Evolutionary conservation across 495 filamentous ascomycete species (phyloP).

Genomic region (Talaromyces stipitatus): DNA sequence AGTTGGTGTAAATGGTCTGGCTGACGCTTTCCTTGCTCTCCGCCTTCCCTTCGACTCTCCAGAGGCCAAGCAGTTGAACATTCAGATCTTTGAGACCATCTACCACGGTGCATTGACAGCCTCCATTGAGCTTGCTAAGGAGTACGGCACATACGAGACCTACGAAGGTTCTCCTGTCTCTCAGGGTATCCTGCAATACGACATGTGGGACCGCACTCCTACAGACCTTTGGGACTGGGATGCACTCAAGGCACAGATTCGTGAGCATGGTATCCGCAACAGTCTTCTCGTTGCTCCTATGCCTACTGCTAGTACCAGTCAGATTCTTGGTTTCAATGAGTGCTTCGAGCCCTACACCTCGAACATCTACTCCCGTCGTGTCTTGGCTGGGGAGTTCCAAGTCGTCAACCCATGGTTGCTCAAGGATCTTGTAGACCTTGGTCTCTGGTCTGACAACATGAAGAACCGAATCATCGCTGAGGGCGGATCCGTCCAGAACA

Average conservation of each 20-base stretch:
- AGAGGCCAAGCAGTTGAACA: slow-evolving; percentile 88
- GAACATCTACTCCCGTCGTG: slow-evolving; percentile 98
- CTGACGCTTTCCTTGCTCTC: slow-evolving; percentile 96
- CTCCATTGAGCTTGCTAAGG: slow-evolving; percentile 77
- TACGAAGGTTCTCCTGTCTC: slow-evolving; percentile 93
- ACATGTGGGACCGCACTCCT: slow-evolving; percentile 95
- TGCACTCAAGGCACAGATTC: slow-evolving; percentile 79
- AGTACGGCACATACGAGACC: slow-evolving; percentile 74
- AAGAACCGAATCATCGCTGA: slow-evolving; percentile 99
- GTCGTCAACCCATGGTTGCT: slow-evolving; percentile 98
- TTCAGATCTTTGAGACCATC: slow-evolving; percentile 98
- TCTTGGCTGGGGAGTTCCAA: slow-evolving; percentile 97
- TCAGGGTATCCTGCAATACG: slow-evolving; percentile 92
- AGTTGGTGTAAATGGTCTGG: slow-evolving; percentile 94
- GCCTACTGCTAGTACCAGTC: slow-evolving; percentile 92
- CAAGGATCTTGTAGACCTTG: slow-evolving; percentile 96
- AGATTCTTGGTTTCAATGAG: slow-evolving; percentile 97
- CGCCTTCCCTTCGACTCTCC: slow-evolving; percentile 95
- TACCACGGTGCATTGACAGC: slow-evolving; percentile 92
- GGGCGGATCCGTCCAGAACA: slow-evolving; percentile 90
- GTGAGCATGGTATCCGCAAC: slow-evolving; percentile 88
- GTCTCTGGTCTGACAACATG: slow-evolving; percentile 99
- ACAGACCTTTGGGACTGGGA: slow-evolving; percentile 96
- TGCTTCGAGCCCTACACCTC: slow-evolving; percentile 99
- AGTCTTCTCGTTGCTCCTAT: slow-evolving; percentile 91